Evolutionary conservation across 2,329 filamentous ascomycete genomes (phyloP), one percentile per base, ranked within the genome.

Genomic region (Pseudocercospora eumusae): DNA sequence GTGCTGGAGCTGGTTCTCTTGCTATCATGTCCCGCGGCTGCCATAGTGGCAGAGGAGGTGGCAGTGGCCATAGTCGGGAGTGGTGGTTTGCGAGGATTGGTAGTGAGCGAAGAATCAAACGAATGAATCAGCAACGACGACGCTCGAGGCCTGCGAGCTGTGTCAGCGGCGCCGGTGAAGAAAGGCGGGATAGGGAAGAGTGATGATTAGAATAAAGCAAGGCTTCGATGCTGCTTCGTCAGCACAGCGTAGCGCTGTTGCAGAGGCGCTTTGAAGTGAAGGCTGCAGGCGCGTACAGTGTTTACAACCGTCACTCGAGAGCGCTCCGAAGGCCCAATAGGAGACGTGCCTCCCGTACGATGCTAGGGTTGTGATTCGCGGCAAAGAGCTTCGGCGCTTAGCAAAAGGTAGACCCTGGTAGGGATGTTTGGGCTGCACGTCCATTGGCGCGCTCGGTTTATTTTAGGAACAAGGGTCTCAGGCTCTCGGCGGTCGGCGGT

Each of bases 21-120:
- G 72, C 80, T 81, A 59, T 75, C 68, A 63, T 73, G 71, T 40
- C 71, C 73, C 49, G 73, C 71, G 28, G 74, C 74, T 25, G 73
- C 71, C 36, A 40, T 40, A 2, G 36, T 40, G 36, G 36, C 36
- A 18, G 36, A 40, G 36, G 36, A 40, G 10, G 36, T 18, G 9
- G 36, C 36, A 40, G 36, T 40, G 44, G 44, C 44, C 44, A 49
- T 49, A 4, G 64, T 67, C 50, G 65, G 40, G 58, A 61, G 60
- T 63, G 62, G 69, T 70, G 65, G 68, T 69, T 68, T 68, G 64
- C 63, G 63, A 56, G 64, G 64, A 25, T 33, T 54, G 64, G 28
- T 65, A 67, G 66, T 45, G 68, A 71, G 69, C 66, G 69, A 68
- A 64, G 62, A 65, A 70, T 66, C 68, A 71, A 71, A 69, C 64